A percentile compares a stretch with the other conserved stretches of the same genome.
Conservation (phyloP, 345 rosid species). For the Cardamine chenopodiifolia region DNA sequence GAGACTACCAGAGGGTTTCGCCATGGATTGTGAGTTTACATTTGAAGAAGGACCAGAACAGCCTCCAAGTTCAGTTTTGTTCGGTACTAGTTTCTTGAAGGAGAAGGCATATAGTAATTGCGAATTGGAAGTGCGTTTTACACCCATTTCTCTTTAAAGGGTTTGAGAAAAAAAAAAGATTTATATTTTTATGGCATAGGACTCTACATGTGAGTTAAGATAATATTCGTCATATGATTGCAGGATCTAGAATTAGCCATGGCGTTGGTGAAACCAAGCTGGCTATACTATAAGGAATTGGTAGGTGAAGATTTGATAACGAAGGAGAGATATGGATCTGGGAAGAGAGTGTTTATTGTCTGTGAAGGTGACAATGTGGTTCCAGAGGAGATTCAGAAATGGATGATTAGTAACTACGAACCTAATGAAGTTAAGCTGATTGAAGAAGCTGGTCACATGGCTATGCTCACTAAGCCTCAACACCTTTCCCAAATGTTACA, state of each 20-base stretch:
- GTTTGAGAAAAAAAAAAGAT: neutral
- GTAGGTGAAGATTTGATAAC: slow-evolving; percentile 35
- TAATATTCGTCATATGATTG: slow-evolving; percentile 4
- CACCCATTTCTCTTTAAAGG: slow-evolving; percentile 1
- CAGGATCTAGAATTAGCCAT: slow-evolving; percentile 52
- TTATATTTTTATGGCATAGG: too few relatives aligned
- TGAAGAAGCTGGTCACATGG: slow-evolving; percentile 55
- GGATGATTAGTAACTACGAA: slow-evolving; percentile 48
- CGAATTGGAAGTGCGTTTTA: slow-evolving; percentile 22
- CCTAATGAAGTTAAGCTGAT: slow-evolving; percentile 49
- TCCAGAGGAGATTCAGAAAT: slow-evolving; percentile 44
- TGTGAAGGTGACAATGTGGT: slow-evolving; percentile 47
- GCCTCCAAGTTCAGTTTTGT: slow-evolving; percentile 43
- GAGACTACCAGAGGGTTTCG: slow-evolving; percentile 42
- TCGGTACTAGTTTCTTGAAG: slow-evolving; percentile 41
- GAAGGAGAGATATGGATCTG: slow-evolving; percentile 41
- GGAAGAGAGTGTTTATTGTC: slow-evolving; percentile 42
- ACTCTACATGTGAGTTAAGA: neutral
- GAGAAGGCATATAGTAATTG: slow-evolving; percentile 44
- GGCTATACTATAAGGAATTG: slow-evolving; percentile 48
- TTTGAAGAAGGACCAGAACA: slow-evolving; percentile 42
- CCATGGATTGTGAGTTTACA: slow-evolving; percentile 44
- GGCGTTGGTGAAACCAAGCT: slow-evolving; percentile 46
- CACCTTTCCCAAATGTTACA: slow-evolving; percentile 42
- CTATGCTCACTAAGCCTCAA: slow-evolving; percentile 50